Evolutionary conservation across 2,329 filamentous ascomycete genomes (phyloP).

Genomic region (Phyllosticta citribraziliensis): DNA sequence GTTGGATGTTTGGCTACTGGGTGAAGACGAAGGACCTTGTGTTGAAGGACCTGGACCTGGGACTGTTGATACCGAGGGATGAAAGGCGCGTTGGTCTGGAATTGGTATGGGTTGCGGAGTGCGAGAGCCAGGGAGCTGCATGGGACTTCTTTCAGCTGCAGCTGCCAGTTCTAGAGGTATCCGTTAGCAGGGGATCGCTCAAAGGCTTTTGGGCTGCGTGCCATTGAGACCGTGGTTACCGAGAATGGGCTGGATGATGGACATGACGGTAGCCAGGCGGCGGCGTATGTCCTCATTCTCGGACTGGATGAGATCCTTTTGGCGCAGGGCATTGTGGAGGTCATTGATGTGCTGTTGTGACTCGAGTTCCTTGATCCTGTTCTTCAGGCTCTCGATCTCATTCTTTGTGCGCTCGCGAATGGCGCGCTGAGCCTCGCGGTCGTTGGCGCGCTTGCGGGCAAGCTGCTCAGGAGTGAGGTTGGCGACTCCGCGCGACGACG

Average conservation of each 20-base stretch:
- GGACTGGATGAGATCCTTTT: slow-evolving; percentile 66
- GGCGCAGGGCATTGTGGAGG: slow-evolving; percentile 61
- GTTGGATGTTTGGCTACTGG: slow-evolving; percentile 16
- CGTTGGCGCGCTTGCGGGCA: slow-evolving; percentile 83
- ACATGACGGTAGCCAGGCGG: slow-evolving; percentile 55
- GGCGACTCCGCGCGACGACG: slow-evolving; percentile 62
- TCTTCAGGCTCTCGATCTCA: slow-evolving; percentile 67
- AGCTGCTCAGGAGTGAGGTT: slow-evolving; percentile 82
- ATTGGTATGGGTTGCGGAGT: slow-evolving; percentile 9
- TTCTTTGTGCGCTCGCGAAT: slow-evolving; percentile 75
- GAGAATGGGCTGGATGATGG: slow-evolving; percentile 53
- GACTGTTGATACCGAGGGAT: slow-evolving; percentile 16
- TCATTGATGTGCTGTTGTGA: slow-evolving; percentile 76
- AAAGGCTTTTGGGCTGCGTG: slow-evolving; percentile 16
- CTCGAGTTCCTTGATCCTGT: slow-evolving; percentile 63
- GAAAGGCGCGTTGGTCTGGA: slow-evolving; percentile 9
- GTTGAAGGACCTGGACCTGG: background rate
- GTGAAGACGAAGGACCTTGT: slow-evolving; percentile 15
- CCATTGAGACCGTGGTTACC: slow-evolving; percentile 32
- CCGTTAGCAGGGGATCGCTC: background rate
- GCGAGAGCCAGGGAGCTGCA: slow-evolving; percentile 25
- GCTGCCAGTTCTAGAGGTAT: slow-evolving; percentile 34
- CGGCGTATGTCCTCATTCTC: slow-evolving; percentile 72
- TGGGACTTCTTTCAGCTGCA: slow-evolving; percentile 36
- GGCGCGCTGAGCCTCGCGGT: slow-evolving; percentile 76